A percentile compares a stretch with the other conserved stretches of the same genome.
Evolutionary conservation across 2,329 filamentous ascomycete species (phyloP).

Genomic region (Cryoendolithus antarcticus): DNA sequence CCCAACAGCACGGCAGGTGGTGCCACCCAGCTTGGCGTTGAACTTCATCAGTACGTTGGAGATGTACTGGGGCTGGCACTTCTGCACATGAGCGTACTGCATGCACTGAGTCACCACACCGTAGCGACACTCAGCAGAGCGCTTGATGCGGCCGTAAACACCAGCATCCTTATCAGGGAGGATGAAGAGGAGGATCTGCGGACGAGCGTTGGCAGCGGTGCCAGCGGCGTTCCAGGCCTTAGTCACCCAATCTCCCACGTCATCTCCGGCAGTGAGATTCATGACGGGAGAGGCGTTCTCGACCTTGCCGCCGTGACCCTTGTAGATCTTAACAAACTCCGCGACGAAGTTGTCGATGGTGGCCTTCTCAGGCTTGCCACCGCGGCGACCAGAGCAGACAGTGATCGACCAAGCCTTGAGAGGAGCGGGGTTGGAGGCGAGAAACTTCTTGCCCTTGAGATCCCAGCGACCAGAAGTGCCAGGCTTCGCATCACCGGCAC

Average conservation of each 20-base stretch:
- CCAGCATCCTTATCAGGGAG: conserved; percentile 58
- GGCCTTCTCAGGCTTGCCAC: conserved; percentile 28
- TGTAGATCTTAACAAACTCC: conserved; percentile 50
- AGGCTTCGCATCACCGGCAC: conserved; percentile 42
- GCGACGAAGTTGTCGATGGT: conserved; percentile 42
- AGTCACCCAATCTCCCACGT: conserved; percentile 21
- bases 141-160: conserved; percentile 78
- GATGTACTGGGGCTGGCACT: conserved; percentile 68
- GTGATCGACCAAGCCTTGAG: conserved; percentile 67
- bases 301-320: conserved; percentile 48
- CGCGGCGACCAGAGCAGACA: conserved; percentile 45
- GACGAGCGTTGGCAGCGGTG: conserved; percentile 41
- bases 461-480: conserved; percentile 71
- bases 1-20: conserved; percentile 46
- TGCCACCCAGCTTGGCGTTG: conserved; percentile 86
- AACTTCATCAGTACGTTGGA: conserved; percentile 96
- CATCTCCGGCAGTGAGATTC: conserved; percentile 20
- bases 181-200: conserved; percentile 71
- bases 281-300: conserved; percentile 34
- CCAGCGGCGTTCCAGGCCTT: conserved; percentile 42
- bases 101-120: conserved; percentile 77
- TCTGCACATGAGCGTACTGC: conserved; percentile 55
- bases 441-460: conserved; percentile 68
- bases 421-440: conserved; percentile 42
- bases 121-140: conserved; percentile 71